Percentiles rank a stretch among this genome's conserved stretches.
Conservation (phyloP, 2,329 filamentous ascomycete genomes). For the Dissoconium aciculare region DNA sequence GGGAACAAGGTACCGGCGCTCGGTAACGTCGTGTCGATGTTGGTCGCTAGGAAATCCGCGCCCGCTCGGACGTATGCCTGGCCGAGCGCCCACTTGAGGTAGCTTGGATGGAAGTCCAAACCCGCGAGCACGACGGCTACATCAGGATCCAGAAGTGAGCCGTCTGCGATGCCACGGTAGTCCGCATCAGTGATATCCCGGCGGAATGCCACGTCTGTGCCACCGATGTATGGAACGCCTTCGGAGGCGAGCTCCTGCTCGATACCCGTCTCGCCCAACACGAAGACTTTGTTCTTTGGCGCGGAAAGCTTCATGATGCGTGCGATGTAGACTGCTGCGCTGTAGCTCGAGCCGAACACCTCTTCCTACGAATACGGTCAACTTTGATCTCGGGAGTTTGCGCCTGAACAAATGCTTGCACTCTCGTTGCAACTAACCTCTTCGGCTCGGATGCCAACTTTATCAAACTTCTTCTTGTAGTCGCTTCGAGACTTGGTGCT, state of each 20-base stretch:
- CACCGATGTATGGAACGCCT: constrained; percentile 65
- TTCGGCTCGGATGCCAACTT: constrained; percentile 61
- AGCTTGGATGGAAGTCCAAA: constrained; percentile 89
- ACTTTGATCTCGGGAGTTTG: too few relatives aligned
- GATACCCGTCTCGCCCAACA: constrained; percentile 80
- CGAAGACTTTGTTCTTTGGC: constrained; percentile 83
- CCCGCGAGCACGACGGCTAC: constrained; percentile 83
- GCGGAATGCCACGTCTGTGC: constrained; percentile 64
- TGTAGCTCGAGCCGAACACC: constrained; percentile 93
- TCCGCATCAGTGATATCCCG: constrained; percentile 69
- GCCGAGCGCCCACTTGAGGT: constrained; percentile 73
- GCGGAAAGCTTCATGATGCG: constrained; percentile 69
- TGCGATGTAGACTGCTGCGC: constrained; percentile 85
- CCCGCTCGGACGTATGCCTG: constrained; percentile 74
- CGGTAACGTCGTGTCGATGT: constrained; percentile 80
- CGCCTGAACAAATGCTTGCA: too few relatives aligned
- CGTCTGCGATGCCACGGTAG: constrained; percentile 57
- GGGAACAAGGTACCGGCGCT: constrained; percentile 73
- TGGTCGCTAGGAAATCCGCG: constrained; percentile 81
- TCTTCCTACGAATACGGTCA: too few relatives aligned
- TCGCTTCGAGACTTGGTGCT: constrained; percentile 89
- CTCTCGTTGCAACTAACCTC: constrained; percentile 40
- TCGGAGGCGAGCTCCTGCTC: constrained; percentile 76
- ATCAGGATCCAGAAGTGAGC: constrained; percentile 66
- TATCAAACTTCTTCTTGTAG: constrained; percentile 81